These are phyloP conservation scores for Chiua virens DNA, from an alignment of 768 basidiomycete genomes.

Conservation along the genomic window DNA sequence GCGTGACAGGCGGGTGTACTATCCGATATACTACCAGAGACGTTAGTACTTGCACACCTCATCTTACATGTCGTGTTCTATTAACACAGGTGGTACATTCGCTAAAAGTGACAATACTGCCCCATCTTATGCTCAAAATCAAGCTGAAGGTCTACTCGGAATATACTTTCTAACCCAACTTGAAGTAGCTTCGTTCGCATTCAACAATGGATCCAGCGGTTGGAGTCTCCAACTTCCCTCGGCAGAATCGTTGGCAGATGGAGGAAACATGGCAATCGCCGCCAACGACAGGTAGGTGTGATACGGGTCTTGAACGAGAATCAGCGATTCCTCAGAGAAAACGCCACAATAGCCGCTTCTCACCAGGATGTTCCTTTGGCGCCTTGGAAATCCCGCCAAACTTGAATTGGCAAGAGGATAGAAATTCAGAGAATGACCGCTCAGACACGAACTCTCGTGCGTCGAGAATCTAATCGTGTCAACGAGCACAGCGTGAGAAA, in stretches of 20 bases:
- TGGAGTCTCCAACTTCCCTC: conserved; percentile 55
- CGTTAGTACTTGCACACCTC: accelerated
- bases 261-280: conserved; percentile 67
- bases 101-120: no score
- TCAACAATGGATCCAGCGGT: conserved; percentile 66
- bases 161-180: conserved; percentile 66
- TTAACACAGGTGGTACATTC: neutral
- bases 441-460: conserved; percentile 57
- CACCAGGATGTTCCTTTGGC: conserved; percentile 79
- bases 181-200: conserved; percentile 64
- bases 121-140: neutral
- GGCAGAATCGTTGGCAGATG: conserved; percentile 23
- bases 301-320: conserved; percentile 71
- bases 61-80: neutral
- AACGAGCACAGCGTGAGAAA: no score
- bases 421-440: conserved; percentile 56
- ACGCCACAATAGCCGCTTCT: conserved; percentile 9
- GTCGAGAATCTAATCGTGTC: conserved; percentile 61
- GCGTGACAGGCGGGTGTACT: conserved; percentile 54
- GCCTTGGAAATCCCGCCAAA: conserved; percentile 89
- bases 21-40: conserved; percentile 53
- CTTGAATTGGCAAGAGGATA: conserved; percentile 79
- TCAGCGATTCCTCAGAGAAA: conserved; percentile 4
- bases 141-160: conserved; percentile 29
- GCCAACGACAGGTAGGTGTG: conserved; percentile 93